A percentile compares a stretch with the other conserved stretches of the same genome.
Evolutionary conservation across 257 asterid genomes (phyloP).

Genomic region (Capsicum baccatum): DNA sequence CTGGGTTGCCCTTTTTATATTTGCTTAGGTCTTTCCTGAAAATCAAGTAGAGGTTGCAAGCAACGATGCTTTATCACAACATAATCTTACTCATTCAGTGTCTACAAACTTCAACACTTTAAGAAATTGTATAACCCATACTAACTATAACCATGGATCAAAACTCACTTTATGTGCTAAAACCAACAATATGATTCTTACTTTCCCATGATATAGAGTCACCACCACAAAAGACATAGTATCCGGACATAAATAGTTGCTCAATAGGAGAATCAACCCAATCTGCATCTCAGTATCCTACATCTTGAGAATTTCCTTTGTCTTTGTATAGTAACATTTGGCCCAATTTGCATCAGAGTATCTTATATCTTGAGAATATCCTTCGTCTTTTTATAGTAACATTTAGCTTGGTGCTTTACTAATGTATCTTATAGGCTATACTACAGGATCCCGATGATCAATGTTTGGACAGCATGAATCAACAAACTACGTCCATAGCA

Average conservation of each 20-base stretch:
- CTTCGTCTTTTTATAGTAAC: background rate
- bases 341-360: background rate
- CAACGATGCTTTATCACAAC: background rate
- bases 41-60: background rate
- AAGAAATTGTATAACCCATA: background rate
- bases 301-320: background rate
- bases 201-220: constrained; percentile 1
- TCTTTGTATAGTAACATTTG: background rate
- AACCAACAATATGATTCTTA: background rate
- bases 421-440: constrained; percentile 4
- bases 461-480: background rate
- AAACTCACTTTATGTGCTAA: background rate
- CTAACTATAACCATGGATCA: background rate
- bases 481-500: background rate
- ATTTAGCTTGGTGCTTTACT: background rate
- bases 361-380: constrained; percentile 17
- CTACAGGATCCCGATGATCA: background rate
- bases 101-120: background rate
- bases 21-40: background rate
- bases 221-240: constrained; percentile 5
- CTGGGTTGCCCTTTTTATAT: background rate
- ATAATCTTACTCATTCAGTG: background rate
- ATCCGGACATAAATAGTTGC: constrained; percentile 14
- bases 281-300: background rate
- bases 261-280: constrained; percentile 17